phyloP scores from a whole-genome alignment of 768 basidiomycete genomes.

The Rhodotorula toruloides region DNA sequence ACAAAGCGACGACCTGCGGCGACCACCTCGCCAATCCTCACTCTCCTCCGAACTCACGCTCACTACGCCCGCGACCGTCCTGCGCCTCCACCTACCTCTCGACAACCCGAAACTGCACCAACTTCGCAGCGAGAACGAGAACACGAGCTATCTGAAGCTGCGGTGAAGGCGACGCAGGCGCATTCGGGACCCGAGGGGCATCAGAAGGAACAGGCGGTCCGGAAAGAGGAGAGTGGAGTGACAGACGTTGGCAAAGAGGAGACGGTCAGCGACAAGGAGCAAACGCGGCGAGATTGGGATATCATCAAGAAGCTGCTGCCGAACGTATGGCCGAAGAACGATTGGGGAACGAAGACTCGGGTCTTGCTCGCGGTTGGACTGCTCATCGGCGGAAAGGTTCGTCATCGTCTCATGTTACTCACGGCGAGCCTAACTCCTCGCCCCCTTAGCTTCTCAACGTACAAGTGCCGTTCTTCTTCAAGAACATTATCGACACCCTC shows the following conservation, averaged over 20 bases:
- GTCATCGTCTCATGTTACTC: constrained; percentile 35
- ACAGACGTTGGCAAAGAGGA: constrained; percentile 15
- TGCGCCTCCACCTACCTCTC: background rate
- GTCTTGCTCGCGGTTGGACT: constrained; percentile 77
- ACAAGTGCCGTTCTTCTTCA: constrained; percentile 96
- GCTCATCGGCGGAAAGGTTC: constrained; percentile 77
- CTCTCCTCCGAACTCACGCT: constrained; percentile 16
- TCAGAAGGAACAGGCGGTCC: constrained; percentile 17
- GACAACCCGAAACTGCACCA: background rate
- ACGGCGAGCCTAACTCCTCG: constrained; percentile 1
- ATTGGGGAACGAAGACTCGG: constrained; percentile 72
- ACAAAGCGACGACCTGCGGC: background rate
- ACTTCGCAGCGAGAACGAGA: background rate
- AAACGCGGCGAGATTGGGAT: constrained; percentile 60
- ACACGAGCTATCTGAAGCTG: constrained; percentile 22
- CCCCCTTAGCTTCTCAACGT: constrained; percentile 76
- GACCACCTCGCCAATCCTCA: background rate
- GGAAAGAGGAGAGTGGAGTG: background rate
- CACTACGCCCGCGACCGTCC: constrained; percentile 16
- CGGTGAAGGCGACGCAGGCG: constrained; percentile 22
- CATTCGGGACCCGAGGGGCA: constrained; percentile 32
- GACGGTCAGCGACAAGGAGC: constrained; percentile 26
- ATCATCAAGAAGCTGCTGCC: constrained; percentile 75
- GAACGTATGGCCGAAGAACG: constrained; percentile 78
- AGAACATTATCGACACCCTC: constrained; percentile 78